Conservation (phyloP, 305 asterid species). For the Fraxinus sp. region DNA sequence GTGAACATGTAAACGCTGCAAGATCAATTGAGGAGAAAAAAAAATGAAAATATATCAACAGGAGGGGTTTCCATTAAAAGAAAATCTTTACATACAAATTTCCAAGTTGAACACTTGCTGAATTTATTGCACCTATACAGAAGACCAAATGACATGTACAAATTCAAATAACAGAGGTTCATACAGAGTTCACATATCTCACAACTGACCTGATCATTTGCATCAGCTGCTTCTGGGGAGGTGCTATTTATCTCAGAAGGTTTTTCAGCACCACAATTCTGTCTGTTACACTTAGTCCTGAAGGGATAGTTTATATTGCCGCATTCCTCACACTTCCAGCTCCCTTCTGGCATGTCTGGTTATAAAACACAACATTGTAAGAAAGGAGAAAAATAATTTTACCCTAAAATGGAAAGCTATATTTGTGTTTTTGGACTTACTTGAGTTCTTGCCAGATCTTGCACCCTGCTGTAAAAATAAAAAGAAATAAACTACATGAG, state of each 20-base stretch:
- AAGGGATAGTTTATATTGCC: slow-evolving; percentile 86
- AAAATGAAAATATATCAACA: not conserved
- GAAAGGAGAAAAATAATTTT: not conserved
- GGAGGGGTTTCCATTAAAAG: not conserved
- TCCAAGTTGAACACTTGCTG: slow-evolving; percentile 15
- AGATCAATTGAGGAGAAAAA: slow-evolving; percentile 6
- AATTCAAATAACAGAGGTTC: slow-evolving; percentile 25
- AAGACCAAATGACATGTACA: slow-evolving; percentile 24
- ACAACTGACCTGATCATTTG: slow-evolving; percentile 82
- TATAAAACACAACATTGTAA: slow-evolving; percentile 33
- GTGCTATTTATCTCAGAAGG: slow-evolving; percentile 61
- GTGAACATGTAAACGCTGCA: slow-evolving; percentile 27
- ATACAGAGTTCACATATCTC: slow-evolving; percentile 32
- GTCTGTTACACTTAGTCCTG: slow-evolving; percentile 92
- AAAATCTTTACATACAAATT: slow-evolving; percentile 15
- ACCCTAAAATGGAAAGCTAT: not conserved
- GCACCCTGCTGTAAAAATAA: slow-evolving; percentile 45
- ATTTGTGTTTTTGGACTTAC: slow-evolving; percentile 41
- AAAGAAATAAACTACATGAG: not conserved
- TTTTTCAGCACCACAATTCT: slow-evolving; percentile 89
- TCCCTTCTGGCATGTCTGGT: slow-evolving; percentile 85
- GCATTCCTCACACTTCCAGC: slow-evolving; percentile 97
- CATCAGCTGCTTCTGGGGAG: slow-evolving; percentile 54
- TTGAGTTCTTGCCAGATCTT: slow-evolving; percentile 54
- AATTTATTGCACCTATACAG: slow-evolving; percentile 31